phyloP scores from a whole-genome alignment of 495 filamentous ascomycete genomes.

The Cercophora samala region DNA sequence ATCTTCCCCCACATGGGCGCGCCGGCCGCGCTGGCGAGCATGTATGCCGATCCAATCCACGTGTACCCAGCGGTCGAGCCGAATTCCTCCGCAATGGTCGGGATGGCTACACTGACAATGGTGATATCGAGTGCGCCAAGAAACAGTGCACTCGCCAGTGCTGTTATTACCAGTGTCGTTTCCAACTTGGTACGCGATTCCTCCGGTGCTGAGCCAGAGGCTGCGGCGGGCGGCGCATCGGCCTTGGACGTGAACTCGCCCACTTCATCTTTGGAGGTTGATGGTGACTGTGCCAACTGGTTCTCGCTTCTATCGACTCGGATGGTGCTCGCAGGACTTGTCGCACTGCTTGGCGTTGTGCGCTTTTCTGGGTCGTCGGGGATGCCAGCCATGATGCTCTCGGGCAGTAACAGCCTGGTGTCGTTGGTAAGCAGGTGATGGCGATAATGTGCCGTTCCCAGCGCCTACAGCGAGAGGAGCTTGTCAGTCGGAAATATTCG shows the following conservation, averaged over 20 bases:
- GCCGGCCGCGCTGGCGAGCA: conserved; percentile 64
- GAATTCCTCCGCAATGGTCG: conserved; percentile 63
- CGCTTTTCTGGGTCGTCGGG: not conserved
- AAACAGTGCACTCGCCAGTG: conserved; percentile 51
- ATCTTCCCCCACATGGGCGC: conserved; percentile 80
- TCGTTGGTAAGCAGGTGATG: not conserved
- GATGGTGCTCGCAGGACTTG: conserved; percentile 5
- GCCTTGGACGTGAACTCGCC: not conserved
- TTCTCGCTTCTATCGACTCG: not conserved
- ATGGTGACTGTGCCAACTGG: not conserved
- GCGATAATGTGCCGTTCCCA: not conserved
- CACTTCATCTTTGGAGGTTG: not conserved
- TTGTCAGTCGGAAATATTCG: not conserved
- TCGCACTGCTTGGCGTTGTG: not conserved
- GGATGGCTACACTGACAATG: conserved; percentile 41
- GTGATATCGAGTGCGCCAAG: conserved; percentile 50
- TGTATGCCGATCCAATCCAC: conserved; percentile 72
- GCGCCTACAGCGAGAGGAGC: not conserved
- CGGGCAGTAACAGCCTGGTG: not conserved
- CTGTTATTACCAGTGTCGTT: conserved; percentile 39
- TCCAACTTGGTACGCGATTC: conserved; percentile 34
- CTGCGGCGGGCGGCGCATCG: not conserved
- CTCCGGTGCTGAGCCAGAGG: conserved; percentile 26
- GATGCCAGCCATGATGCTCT: not conserved
- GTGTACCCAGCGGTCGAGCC: conserved; percentile 64